Evolutionary conservation across 345 rosid species (phyloP), one percentile per base, ranked within the genome.

Genomic region (Geranium brycei): DNA sequence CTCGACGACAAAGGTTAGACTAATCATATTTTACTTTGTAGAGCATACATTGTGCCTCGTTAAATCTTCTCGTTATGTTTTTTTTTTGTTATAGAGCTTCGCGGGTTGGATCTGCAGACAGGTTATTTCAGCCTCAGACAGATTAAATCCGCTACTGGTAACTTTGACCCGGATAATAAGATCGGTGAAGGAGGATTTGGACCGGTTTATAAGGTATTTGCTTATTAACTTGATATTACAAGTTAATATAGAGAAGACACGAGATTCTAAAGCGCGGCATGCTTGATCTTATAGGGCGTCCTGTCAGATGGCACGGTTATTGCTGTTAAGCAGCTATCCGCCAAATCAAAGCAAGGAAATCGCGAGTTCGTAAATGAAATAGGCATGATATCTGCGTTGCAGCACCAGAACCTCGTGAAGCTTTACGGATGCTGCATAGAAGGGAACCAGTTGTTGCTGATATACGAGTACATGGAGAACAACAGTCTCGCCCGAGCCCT

Each of bases 171-270:
- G 57, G 78, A 79, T 17, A 78, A 82, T 75, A 91, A 91, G 84
- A 85, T 87, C 17, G 96, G 92, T 56, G 98, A 91, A 81, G 96
- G 98, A 79, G 98, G 92, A 38, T 91, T 91, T 66, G 91, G 97
- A 28, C 87, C 96, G n/a, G 98, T 91, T 53, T 88, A 78, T 82
- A 88, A 87, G 95, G 95, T 91, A 77, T 65, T 16, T 51, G 23
- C 4, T 53, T 19, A 8, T 17, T 16, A 64, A 59, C n/a, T n/a
- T n/a, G n/a, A n/a, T n/a, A n/a, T n/a, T n/a, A n/a, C n/a, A n/a
- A n/a, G n/a, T n/a, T n/a, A n/a, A n/a, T n/a, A n/a, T n/a, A n/a
- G n/a, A n/a, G n/a, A n/a, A n/a, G n/a, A n/a, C n/a, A n/a, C n/a
- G n/a, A n/a, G n/a, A n/a, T n/a, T n/a, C n/a, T n/a, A n/a, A n/a